Percentiles rank a stretch among this genome's conserved stretches.
phyloP scores from a whole-genome alignment of 2,329 filamentous ascomycete genomes.

The Parastagonospora avenae region DNA sequence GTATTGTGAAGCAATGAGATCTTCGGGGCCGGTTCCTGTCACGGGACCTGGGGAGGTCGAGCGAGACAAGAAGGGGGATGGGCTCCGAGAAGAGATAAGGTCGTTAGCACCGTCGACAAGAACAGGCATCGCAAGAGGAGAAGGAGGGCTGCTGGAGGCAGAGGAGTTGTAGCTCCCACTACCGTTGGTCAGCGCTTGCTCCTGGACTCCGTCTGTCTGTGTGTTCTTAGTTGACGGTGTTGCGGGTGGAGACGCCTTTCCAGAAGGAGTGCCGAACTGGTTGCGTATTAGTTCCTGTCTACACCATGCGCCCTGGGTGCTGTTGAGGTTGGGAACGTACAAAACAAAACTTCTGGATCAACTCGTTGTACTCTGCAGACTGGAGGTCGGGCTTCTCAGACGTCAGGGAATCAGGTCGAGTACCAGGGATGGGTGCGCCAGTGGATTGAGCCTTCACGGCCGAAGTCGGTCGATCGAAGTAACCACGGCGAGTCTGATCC shows the following conservation, averaged over 20 bases:
- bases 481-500: conserved; percentile 26
- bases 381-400: conserved; percentile 73
- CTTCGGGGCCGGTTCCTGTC: conserved; percentile 47
- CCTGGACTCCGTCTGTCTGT: conserved; percentile 36
- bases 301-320: conserved; percentile 38
- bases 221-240: conserved; percentile 30
- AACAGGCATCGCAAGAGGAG: conserved; percentile 39
- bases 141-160: conserved; percentile 44
- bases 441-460: conserved; percentile 39
- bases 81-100: conserved; percentile 27
- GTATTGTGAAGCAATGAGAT: conserved; percentile 49
- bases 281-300: conserved; percentile 48
- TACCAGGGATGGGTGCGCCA: conserved; percentile 45
- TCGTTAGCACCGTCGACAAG: conserved; percentile 50
- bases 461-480: conserved; percentile 49
- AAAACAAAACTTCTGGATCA: conserved; percentile 99
- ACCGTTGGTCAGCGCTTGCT: conserved; percentile 32
- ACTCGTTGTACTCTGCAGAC: conserved; percentile 91
- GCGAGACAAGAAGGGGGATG: conserved; percentile 45
- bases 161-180: conserved; percentile 42
- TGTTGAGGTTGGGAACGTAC: conserved; percentile 71
- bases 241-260: conserved; percentile 47
- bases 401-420: conserved; percentile 60
- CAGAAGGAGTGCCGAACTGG: conserved; percentile 57
- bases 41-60: conserved; percentile 51